Percentiles rank a stretch among this genome's conserved stretches.
Conservation (phyloP, 1,139 yeast species). For the Zhuliangozyma blackwelliae region DNA sequence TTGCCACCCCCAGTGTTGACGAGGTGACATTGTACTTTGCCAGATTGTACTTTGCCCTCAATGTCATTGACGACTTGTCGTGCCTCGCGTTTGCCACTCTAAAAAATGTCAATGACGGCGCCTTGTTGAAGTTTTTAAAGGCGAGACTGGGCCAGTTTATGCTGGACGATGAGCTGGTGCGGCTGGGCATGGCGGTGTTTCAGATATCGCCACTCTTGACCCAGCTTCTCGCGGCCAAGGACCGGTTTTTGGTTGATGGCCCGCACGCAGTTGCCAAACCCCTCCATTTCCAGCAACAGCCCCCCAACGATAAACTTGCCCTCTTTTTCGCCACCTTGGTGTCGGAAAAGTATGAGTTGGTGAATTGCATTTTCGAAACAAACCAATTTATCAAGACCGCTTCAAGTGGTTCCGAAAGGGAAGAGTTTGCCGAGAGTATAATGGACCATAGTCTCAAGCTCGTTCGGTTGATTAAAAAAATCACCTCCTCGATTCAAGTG, state of each 20-base stretch:
- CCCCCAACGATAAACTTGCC: no score
- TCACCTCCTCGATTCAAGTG: conserved; percentile 35
- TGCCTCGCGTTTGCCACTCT: conserved; percentile 58
- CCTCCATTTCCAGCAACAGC: no score
- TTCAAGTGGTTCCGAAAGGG: conserved; percentile 11
- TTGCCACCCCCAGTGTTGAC: conserved; percentile 22
- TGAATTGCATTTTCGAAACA: conserved; percentile 28
- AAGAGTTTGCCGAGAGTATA: conserved; percentile 38
- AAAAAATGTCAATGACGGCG: conserved; percentile 19
- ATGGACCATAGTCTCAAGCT: conserved; percentile 47
- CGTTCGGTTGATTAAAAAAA: conserved; percentile 38
- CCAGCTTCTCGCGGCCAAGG: conserved; percentile 15
- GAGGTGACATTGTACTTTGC: conserved; percentile 41
- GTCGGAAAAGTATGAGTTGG: conserved; percentile 18
- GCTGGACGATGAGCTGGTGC: no score
- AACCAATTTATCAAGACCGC: conserved; percentile 12
- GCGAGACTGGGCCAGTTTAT: conserved; percentile 3
- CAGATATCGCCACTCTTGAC: conserved; percentile 10
- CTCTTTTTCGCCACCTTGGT: conserved; percentile 6
- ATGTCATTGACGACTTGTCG: conserved; percentile 52
- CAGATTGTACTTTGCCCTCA: conserved; percentile 45
- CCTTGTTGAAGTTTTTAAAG: conserved; percentile 15
- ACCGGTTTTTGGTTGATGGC: conserved; percentile 9
- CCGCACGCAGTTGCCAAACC: no score
- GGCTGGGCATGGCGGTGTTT: conserved; percentile 2